Base-by-base conservation (phyloP, 768 basidiomycete genomes). In the Mycena filopes region DNA sequence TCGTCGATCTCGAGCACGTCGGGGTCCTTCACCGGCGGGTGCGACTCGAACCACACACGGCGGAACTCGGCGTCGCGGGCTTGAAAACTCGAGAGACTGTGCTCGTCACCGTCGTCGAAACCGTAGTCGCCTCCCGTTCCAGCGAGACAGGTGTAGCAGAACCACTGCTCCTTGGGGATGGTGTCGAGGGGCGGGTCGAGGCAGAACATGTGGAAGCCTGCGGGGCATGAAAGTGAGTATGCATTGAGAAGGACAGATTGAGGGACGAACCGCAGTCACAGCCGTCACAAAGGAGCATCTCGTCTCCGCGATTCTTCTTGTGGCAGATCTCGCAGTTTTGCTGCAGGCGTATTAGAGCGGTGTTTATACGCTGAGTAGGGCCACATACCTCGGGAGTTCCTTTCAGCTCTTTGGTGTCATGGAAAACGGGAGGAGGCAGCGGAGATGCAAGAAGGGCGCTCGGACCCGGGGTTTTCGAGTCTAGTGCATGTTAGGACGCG, bases 51-150 rank as follows among this genome's bases (percentile, higher is more conserved):
- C 96, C 96, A 99, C 65, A 90, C 81, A 55, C 88, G 85, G 64
- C 95, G 88, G 78, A 99, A 99, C 71, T 93, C 94, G 25, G 84
- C 82, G 73, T 98, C 98, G 38, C 96, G 88, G 47, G 91, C 92
- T 72, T 96, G 95, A 79, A 99, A 99, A 72, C 89, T 95, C 28
- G 92, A 86, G 41, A 99, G 84, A 65, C 89, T 89, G 76, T 99
- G 98, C 70, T 99, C 97, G 78, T 98, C 92, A 42, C 98, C 98
- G 73, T 98, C 96, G 71, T 98, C 98, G 72, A 99, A 99, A 31
- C 98, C 98, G 72, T 94, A 99, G 78, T 98, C 98, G 55, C 93
- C 93, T 13, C 97, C 96, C 0, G 94, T 96, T 41, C 89, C 91
- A 42, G 95, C 85, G 23, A 99, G 82, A 74, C 98, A 99, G 4